Percentiles rank a stretch among this genome's conserved stretches.
These are phyloP conservation scores for Salix koriyanagi DNA, from an alignment of 345 rosid genomes.

Conservation along the genomic window DNA sequence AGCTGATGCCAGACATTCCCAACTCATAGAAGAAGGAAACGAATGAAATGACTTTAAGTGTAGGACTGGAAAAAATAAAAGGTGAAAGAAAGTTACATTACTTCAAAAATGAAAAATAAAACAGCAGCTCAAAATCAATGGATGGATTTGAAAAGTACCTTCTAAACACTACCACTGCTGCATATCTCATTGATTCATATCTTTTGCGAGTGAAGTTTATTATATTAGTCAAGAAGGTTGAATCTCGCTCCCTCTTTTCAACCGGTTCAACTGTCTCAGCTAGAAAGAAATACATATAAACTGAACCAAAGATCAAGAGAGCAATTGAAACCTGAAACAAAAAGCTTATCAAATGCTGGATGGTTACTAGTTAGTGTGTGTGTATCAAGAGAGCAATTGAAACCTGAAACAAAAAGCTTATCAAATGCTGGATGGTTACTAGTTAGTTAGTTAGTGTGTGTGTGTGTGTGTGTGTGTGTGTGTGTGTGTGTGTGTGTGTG, in stretches of 20 bases:
- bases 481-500: too few relatives aligned
- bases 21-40: slow-evolving; percentile 52
- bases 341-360: background rate
- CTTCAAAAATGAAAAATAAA: background rate
- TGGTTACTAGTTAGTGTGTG: too few relatives aligned
- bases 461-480: too few relatives aligned
- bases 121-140: background rate
- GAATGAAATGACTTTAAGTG: slow-evolving; percentile 41
- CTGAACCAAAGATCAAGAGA: slow-evolving; percentile 40
- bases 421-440: background rate
- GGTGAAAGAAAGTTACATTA: background rate
- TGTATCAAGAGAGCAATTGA: slow-evolving; percentile 42
- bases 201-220: slow-evolving; percentile 24
- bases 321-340: slow-evolving; percentile 42
- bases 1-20: slow-evolving; percentile 54
- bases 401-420: slow-evolving; percentile 33
- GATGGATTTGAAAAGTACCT: slow-evolving; percentile 26
- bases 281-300: slow-evolving; percentile 42
- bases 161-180: slow-evolving; percentile 30
- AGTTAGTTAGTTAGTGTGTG: too few relatives aligned
- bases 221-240: slow-evolving; percentile 27
- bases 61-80: slow-evolving; percentile 32
- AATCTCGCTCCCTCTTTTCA: slow-evolving; percentile 29
- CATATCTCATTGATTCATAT: slow-evolving; percentile 43
- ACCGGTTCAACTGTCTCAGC: slow-evolving; percentile 32